Percentiles rank a stretch among this genome's conserved stretches.
Conservation (phyloP, 495 filamentous ascomycete species). For the Articulospora tetracladia region DNA sequence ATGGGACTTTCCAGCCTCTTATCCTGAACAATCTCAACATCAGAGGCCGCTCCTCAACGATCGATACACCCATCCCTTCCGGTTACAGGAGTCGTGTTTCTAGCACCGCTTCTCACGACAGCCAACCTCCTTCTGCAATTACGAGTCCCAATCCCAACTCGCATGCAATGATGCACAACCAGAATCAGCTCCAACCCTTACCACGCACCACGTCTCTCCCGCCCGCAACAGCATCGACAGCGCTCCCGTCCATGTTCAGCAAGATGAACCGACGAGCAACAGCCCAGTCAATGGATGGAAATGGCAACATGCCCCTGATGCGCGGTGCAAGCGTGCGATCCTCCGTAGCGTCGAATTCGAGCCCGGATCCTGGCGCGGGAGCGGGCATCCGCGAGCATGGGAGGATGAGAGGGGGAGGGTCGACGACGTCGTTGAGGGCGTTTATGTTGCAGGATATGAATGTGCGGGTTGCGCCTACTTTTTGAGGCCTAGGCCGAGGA, state of each 20-base stretch:
- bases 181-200: background rate
- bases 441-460: constrained; percentile 1
- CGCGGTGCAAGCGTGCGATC: background rate
- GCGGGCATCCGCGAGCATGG: background rate
- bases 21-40: background rate
- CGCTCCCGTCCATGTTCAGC: background rate
- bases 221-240: background rate
- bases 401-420: background rate
- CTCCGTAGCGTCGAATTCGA: background rate
- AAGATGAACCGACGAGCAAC: constrained; percentile 4
- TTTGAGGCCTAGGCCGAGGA: constrained; percentile 7
- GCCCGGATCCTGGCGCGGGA: background rate
- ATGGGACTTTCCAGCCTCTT: background rate
- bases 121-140: background rate
- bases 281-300: background rate
- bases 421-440: background rate
- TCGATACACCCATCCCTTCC: background rate
- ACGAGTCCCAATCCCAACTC: background rate
- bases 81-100: background rate
- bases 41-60: background rate
- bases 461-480: background rate
- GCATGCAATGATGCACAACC: background rate
- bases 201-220: background rate
- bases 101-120: background rate
- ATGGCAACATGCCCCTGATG: background rate